A percentile compares a stretch with the other conserved stretches of the same genome.
Conservation (phyloP, 371 early-diverging fungal genomes). For the Lichtheimia ornata region DNA sequence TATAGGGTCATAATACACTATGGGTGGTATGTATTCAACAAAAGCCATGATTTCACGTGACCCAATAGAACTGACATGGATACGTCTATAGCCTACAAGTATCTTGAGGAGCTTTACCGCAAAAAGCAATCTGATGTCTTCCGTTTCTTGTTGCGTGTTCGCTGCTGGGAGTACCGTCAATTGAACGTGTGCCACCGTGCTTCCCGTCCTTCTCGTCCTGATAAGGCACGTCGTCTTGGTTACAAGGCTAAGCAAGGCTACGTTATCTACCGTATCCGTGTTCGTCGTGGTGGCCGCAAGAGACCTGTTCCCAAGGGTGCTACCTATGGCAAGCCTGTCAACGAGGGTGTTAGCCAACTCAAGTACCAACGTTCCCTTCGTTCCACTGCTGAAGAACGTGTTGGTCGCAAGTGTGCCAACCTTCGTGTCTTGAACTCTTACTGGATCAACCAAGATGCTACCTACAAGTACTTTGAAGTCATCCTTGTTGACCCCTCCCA, state of each 20-base stretch:
- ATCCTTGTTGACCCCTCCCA: slow-evolving; percentile 97
- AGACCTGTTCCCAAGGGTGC: slow-evolving; percentile 96
- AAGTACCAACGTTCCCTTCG: slow-evolving; percentile 95
- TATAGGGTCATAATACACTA: slow-evolving; percentile 8
- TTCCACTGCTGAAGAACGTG: slow-evolving; percentile 96
- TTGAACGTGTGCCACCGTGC: slow-evolving; percentile 97
- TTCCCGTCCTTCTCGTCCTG: slow-evolving; percentile 97
- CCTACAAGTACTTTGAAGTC: slow-evolving; percentile 99
- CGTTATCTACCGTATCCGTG: slow-evolving; percentile 96
- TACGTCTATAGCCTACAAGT: slow-evolving; percentile 74
- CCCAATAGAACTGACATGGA: neutral
- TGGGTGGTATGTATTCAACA: slow-evolving; percentile 11
- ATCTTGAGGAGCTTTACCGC: slow-evolving; percentile 96
- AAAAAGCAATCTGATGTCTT: slow-evolving; percentile 99
- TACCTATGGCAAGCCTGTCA: slow-evolving; percentile 97
- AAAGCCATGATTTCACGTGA: neutral
- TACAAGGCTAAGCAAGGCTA: slow-evolving; percentile 99
- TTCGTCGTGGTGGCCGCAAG: slow-evolving; percentile 98
- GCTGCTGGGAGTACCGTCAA: slow-evolving; percentile 99
- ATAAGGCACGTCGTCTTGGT: slow-evolving; percentile 98
- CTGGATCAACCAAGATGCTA: slow-evolving; percentile 99
- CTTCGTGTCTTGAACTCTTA: slow-evolving; percentile 98
- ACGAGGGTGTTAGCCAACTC: slow-evolving; percentile 97
- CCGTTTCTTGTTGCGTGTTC: slow-evolving; percentile 97
- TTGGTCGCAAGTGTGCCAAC: slow-evolving; percentile 93